Percentiles rank a stretch among this genome's conserved stretches.
Conservation (phyloP, 2,329 filamentous ascomycete genomes). For the Penicillium sp. region DNA sequence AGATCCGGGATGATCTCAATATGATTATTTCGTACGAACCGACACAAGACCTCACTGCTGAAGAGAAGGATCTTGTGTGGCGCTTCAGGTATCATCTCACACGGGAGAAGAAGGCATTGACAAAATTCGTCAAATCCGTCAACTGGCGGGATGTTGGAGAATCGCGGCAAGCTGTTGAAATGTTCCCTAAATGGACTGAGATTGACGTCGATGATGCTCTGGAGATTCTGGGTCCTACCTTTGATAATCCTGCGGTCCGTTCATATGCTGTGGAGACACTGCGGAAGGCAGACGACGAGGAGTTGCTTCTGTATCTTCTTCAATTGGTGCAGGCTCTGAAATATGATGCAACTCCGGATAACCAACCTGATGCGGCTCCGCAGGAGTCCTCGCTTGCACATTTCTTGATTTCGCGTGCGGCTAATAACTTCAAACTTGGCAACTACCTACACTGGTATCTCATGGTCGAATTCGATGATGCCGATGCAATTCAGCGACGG, state of each 20-base stretch:
- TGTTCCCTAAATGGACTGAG: conserved; percentile 90
- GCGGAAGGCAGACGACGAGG: conserved; percentile 87
- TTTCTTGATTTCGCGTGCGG: conserved; percentile 85
- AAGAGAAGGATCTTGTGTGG: conserved; percentile 96
- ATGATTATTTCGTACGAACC: conserved; percentile 88
- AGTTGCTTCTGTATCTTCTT: conserved; percentile 84
- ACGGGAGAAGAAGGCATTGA: conserved; percentile 85
- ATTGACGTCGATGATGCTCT: conserved; percentile 96
- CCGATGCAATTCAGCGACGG: conserved; percentile 71
- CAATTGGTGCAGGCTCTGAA: conserved; percentile 96
- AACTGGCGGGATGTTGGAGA: conserved; percentile 87
- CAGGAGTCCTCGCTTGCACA: conserved; percentile 81
- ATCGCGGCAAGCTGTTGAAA: conserved; percentile 81
- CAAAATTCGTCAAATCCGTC: conserved; percentile 97
- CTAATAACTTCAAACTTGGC: conserved; percentile 82
- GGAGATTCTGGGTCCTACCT: conserved; percentile 86
- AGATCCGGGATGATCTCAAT: conserved; percentile 91
- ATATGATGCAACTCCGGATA: conserved; percentile 73
- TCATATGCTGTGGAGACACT: conserved; percentile 91
- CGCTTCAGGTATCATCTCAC: conserved; percentile 94
- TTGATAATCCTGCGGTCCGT: conserved; percentile 82
- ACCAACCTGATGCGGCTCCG: conserved; percentile 59
- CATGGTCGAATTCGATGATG: conserved; percentile 93
- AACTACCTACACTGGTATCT: conserved; percentile 98
- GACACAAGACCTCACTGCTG: conserved; percentile 78